phyloP scores from a whole-genome alignment of 768 basidiomycete species.

The Multifurca ochricompacta region DNA sequence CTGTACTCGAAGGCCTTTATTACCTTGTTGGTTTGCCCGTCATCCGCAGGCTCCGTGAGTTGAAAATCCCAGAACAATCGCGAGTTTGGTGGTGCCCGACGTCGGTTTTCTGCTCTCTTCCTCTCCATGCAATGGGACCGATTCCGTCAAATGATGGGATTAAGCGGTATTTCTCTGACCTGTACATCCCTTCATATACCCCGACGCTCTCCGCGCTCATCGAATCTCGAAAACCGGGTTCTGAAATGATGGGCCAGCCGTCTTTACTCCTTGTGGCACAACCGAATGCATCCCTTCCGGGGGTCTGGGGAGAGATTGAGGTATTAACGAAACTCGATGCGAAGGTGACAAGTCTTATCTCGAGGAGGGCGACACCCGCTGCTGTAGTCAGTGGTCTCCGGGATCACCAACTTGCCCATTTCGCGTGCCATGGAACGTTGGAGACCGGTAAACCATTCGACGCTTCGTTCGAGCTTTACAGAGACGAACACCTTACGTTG shows the following conservation, averaged over 20 bases:
- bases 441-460: neutral
- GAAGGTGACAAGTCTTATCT: neutral
- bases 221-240: neutral
- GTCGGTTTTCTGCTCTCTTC: constrained; percentile 13
- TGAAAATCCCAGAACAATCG: constrained; percentile 3
- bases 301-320: neutral
- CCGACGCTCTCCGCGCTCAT: too few species aligned
- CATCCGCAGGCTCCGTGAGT: neutral
- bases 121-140: constrained; percentile 17
- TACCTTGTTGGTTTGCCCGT: neutral
- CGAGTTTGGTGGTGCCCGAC: too few species aligned
- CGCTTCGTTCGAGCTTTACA: constrained; percentile 1
- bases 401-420: neutral
- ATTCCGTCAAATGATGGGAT: neutral
- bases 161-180: constrained; percentile 1
- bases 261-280: neutral
- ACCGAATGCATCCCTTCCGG: neutral
- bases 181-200: too few species aligned
- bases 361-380: neutral
- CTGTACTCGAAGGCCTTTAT: constrained; percentile 2
- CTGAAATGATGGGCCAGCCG: neutral
- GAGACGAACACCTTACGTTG: neutral
- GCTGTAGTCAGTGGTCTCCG: neutral
- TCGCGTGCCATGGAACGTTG: neutral
- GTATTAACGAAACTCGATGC: neutral